Evolutionary conservation across 1,139 yeast species (phyloP).

Genomic region (Sugiyamaella xylanicola): DNA sequence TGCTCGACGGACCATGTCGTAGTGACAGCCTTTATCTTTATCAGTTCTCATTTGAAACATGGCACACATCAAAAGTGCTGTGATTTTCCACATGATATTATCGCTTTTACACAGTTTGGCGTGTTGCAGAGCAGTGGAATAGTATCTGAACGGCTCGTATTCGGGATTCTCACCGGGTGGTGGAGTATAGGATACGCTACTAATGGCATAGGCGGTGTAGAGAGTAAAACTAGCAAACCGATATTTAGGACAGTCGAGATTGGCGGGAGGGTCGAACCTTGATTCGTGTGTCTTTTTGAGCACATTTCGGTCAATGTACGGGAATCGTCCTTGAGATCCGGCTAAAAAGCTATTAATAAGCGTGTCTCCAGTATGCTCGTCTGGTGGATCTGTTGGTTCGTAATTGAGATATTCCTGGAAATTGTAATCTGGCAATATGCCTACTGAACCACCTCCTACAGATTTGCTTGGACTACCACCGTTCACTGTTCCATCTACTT

Average conservation of each 20-base stretch:
- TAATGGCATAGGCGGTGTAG: conserved; percentile 32
- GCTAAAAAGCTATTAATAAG: conserved; percentile 28
- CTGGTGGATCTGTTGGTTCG: conserved; percentile 29
- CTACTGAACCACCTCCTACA: conserved; percentile 21
- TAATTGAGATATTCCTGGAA: conserved; percentile 33
- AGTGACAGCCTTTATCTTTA: conserved; percentile 54
- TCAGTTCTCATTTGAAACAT: conserved; percentile 59
- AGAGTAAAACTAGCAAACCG: conserved; percentile 33
- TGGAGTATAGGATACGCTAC: conserved; percentile 22
- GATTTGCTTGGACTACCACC: conserved; percentile 13
- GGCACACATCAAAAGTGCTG: conserved; percentile 52
- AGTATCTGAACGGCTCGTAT: conserved; percentile 47
- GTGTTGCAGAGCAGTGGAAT: conserved; percentile 57
- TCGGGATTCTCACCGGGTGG: conserved; percentile 19
- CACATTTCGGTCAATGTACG: conserved; percentile 31
- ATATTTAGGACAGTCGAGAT: conserved; percentile 30
- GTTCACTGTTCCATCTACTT: background rate
- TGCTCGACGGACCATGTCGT: conserved; percentile 54
- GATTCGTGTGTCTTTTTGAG: conserved; percentile 30
- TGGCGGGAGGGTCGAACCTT: conserved; percentile 26
- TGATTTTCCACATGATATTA: conserved; percentile 50
- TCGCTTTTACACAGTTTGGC: conserved; percentile 49
- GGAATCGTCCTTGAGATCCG: conserved; percentile 31
- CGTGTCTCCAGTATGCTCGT: conserved; percentile 27
- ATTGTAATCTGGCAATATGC: conserved; percentile 35